Evolutionary conservation across 257 asterid species (phyloP).

Genomic region (Prunella vulgaris): DNA sequence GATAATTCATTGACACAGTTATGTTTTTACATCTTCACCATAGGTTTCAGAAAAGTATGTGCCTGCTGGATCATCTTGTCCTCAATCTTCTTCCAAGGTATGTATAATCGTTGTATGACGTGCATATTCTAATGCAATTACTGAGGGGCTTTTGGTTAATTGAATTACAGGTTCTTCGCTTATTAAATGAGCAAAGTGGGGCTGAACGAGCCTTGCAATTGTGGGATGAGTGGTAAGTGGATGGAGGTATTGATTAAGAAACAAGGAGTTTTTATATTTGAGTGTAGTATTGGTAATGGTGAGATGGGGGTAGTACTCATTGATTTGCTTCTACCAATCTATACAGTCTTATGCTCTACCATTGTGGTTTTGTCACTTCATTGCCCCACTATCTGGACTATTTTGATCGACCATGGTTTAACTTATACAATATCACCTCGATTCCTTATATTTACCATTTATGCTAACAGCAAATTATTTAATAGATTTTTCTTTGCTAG

Average conservation of each 20-base stretch:
- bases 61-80: slow-evolving; percentile 39
- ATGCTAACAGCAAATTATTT: slow-evolving; percentile 8
- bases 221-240: slow-evolving; percentile 85
- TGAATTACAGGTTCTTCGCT: slow-evolving; percentile 60
- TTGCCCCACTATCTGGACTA: slow-evolving; percentile 1
- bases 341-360: slow-evolving; percentile 18
- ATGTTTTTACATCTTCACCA: slow-evolving; percentile 14
- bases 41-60: slow-evolving; percentile 74
- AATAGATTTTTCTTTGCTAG: neutral
- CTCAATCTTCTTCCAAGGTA: slow-evolving; percentile 61
- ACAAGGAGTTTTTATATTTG: slow-evolving; percentile 7
- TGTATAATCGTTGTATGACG: slow-evolving; percentile 26
- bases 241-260: slow-evolving; percentile 1
- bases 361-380: slow-evolving; percentile 6
- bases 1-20: neutral
- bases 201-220: slow-evolving; percentile 66
- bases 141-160: slow-evolving; percentile 14
- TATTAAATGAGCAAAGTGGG: slow-evolving; percentile 84
- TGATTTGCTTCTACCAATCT: neutral
- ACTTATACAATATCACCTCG: slow-evolving; percentile 6
- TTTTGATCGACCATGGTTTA: slow-evolving; percentile 5
- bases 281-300: slow-evolving; percentile 5
- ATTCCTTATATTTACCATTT: slow-evolving; percentile 4
- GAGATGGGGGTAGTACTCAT: neutral
- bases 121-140: slow-evolving; percentile 15